Evolutionary conservation across 768 basidiomycete genomes (phyloP).

Genomic region (Mycena crocata): DNA sequence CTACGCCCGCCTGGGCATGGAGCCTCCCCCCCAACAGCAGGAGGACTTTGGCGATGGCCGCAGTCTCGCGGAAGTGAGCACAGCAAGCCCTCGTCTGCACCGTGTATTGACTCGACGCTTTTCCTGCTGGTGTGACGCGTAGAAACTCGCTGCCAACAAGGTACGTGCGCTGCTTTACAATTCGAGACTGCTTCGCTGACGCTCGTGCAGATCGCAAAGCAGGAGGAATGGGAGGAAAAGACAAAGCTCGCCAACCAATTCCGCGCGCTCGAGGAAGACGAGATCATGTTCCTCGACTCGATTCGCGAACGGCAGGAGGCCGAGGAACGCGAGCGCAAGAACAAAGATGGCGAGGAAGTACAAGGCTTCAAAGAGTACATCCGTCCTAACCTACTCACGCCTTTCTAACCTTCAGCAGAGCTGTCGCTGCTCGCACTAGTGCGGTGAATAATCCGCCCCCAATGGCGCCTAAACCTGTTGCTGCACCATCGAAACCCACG

Average conservation of each 20-base stretch:
- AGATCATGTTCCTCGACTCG: constrained; percentile 89
- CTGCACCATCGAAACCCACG: constrained; percentile 42
- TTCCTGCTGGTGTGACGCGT: constrained; percentile 55
- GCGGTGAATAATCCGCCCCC: constrained; percentile 59
- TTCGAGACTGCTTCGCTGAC: not conserved
- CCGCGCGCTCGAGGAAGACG: constrained; percentile 89
- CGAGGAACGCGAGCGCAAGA: constrained; percentile 80
- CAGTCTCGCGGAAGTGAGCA: constrained; percentile 87
- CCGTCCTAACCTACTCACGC: constrained; percentile 1
- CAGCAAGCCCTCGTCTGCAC: constrained; percentile 23
- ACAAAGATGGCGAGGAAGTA: constrained; percentile 83
- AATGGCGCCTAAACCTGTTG: constrained; percentile 45
- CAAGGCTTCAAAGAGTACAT: constrained; percentile 80
- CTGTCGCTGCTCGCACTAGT: constrained; percentile 77
- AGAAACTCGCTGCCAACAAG: constrained; percentile 94
- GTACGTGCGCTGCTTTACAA: constrained; percentile 49
- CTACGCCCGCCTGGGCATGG: constrained; percentile 88
- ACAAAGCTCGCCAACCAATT: constrained; percentile 92
- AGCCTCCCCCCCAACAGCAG: constrained; percentile 79
- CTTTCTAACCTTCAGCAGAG: constrained; percentile 44
- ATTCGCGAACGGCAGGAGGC: constrained; percentile 79
- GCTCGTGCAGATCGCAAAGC: constrained; percentile 76
- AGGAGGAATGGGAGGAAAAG: constrained; percentile 95
- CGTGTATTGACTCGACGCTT: constrained; percentile 60
- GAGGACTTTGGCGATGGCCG: constrained; percentile 87